Evolutionary conservation across 305 asterid species (phyloP).

Genomic region (Rubia peregrina): DNA sequence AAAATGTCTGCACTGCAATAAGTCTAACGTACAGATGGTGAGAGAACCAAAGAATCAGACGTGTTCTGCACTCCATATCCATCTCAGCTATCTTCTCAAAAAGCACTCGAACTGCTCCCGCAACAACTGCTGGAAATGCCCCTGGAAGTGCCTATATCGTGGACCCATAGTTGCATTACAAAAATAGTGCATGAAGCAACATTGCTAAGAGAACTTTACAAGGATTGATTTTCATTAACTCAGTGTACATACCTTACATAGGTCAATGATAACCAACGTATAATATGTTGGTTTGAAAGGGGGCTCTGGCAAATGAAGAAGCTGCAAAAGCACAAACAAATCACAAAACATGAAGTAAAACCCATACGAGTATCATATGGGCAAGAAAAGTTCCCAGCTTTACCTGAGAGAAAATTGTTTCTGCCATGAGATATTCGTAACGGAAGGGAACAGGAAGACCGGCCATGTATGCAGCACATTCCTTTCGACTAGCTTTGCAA

Average conservation of each 20-base stretch:
- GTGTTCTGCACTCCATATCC: conserved; percentile 97
- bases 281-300: conserved; percentile 92
- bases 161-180: conserved; percentile 9
- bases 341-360: neutral
- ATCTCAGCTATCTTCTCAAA: conserved; percentile 85
- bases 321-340: conserved; percentile 42
- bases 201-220: neutral
- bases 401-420: conserved; percentile 99
- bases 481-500: conserved; percentile 99
- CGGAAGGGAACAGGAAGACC: conserved; percentile 97
- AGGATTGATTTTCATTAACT: neutral
- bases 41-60: conserved; percentile 97
- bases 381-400: neutral
- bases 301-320: conserved; percentile 88
- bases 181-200: neutral
- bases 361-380: neutral
- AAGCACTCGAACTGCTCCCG: conserved; percentile 98
- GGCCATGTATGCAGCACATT: conserved; percentile 95
- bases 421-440: conserved; percentile 98
- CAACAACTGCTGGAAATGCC: conserved; percentile 98
- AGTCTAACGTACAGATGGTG: conserved; percentile 82
- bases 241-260: conserved; percentile 68
- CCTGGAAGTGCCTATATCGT: conserved; percentile 93
- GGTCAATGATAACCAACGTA: conserved; percentile 94
- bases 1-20: conserved; percentile 7